A percentile compares a stretch with the other conserved stretches of the same genome.
Evolutionary conservation across 1,284 basidiomycete genomes (phyloP).

Genomic region (Psilocybe mexicana): DNA sequence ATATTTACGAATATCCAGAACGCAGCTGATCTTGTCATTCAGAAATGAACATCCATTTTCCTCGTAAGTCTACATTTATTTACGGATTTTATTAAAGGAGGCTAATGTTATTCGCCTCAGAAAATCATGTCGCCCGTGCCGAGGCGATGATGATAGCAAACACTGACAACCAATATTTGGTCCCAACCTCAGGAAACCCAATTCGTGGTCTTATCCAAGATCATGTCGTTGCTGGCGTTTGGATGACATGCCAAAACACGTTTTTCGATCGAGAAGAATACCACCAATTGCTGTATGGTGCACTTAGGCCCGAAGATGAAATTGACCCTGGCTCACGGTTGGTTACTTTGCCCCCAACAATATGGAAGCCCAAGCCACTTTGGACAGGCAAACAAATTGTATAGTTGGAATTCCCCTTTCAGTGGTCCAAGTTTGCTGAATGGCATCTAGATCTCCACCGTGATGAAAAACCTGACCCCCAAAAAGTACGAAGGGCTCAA

Average conservation of each 20-base stretch:
- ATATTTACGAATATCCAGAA: not conserved
- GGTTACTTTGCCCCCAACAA: conserved; percentile 85
- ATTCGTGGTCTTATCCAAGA: conserved; percentile 98
- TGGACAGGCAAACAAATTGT: conserved; percentile 99
- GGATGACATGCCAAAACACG: conserved; percentile 97
- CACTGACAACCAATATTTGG: conserved; percentile 98
- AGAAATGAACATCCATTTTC: conserved; percentile 99
- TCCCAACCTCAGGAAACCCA: conserved; percentile 97
- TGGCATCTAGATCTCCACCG: conserved; percentile 80
- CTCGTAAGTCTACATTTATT: conserved; percentile 60
- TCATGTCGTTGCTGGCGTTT: conserved; percentile 97
- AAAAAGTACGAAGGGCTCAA: conserved; percentile 82
- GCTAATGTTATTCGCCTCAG: conserved; percentile 38
- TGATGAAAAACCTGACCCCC: conserved; percentile 92
- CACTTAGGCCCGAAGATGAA: conserved; percentile 87
- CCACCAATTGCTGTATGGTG: conserved; percentile 95
- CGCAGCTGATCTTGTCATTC: conserved; percentile 11
- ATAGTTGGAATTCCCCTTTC: conserved; percentile 30
- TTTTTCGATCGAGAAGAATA: conserved; percentile 97
- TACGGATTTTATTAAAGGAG: not conserved
- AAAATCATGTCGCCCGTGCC: conserved; percentile 91
- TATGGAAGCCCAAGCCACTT: conserved; percentile 87
- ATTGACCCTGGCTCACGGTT: conserved; percentile 70
- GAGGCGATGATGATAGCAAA: conserved; percentile 96
- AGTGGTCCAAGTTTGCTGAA: conserved; percentile 3